Evolutionary conservation across 2,329 filamentous ascomycete species (phyloP).

Genomic region (Fusarium caatingaense): DNA sequence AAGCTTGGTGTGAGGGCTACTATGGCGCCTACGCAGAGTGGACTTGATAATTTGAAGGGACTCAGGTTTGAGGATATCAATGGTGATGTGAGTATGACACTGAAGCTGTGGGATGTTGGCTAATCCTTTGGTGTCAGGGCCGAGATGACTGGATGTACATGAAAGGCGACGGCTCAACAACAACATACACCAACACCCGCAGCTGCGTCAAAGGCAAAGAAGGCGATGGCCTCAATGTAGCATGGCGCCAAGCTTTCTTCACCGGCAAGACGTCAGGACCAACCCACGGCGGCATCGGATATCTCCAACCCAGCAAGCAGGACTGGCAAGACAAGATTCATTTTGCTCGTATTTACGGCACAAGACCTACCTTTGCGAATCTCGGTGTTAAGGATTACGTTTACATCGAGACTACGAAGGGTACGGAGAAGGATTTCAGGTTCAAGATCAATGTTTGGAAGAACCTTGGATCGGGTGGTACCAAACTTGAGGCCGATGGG

Average conservation of each 20-base stretch:
- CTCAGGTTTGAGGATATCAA: slow-evolving; percentile 41
- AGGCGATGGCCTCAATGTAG: slow-evolving; percentile 40
- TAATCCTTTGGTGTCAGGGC: fast-evolving
- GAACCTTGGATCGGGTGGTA: not conserved
- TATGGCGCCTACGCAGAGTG: not conserved
- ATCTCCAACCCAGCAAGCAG: slow-evolving; percentile 1
- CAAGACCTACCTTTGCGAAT: not conserved
- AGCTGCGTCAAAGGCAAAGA: slow-evolving; percentile 30
- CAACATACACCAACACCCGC: slow-evolving; percentile 41
- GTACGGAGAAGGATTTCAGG: not conserved
- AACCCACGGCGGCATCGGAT: not conserved
- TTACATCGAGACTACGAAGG: not conserved
- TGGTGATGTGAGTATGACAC: not conserved
- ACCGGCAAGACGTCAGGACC: slow-evolving; percentile 4
- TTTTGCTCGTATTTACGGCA: slow-evolving; percentile 28
- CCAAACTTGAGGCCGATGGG: slow-evolving; percentile 18
- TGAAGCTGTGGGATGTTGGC: not conserved
- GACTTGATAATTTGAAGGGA: not conserved
- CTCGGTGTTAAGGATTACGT: not conserved
- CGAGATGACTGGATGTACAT: slow-evolving; percentile 46
- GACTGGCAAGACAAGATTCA: slow-evolving; percentile 7
- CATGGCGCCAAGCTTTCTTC: slow-evolving; percentile 35
- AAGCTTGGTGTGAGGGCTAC: slow-evolving; percentile 31
- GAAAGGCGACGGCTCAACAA: slow-evolving; percentile 25
- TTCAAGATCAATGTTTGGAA: slow-evolving; percentile 7